phyloP scores from a whole-genome alignment of 2,329 filamentous ascomycete species.

The Paecilomyces sp. region DNA sequence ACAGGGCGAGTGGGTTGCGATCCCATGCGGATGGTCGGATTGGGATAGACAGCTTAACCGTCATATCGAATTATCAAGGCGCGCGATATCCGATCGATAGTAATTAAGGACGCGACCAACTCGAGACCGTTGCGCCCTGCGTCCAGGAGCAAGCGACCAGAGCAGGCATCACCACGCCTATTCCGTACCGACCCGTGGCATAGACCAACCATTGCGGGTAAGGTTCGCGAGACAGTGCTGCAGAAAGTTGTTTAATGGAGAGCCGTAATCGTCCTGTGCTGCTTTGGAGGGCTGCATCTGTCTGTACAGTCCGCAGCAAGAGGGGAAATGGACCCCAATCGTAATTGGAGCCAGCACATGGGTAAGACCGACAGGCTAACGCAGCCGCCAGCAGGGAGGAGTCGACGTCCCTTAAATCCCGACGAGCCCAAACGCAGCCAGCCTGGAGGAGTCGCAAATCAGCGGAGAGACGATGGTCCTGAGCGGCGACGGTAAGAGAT shows the following conservation, averaged over 20 bases:
- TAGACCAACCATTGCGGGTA: background rate
- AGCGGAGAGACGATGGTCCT: background rate
- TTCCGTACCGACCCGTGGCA: background rate
- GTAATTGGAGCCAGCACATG: conserved; percentile 1
- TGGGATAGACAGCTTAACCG: background rate
- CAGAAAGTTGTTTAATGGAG: background rate
- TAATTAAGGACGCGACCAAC: background rate
- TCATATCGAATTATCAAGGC: background rate
- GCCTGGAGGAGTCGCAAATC: conserved; percentile 11
- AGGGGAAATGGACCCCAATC: background rate
- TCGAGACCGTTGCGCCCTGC: background rate
- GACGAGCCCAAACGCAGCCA: conserved; percentile 15
- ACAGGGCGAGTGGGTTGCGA: background rate
- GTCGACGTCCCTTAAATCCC: conserved; percentile 9
- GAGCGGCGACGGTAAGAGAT: background rate
- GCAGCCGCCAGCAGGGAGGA: conserved; percentile 4
- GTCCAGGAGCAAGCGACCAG: background rate
- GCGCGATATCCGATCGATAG: background rate
- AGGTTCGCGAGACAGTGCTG: background rate
- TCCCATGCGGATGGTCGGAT: background rate
- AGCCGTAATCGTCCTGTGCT: background rate
- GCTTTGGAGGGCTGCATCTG: background rate
- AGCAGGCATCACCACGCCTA: background rate
- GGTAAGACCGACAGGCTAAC: background rate
- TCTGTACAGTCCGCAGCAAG: background rate